Evolutionary conservation across 2,329 filamentous ascomycete genomes (phyloP), one percentile per base, ranked within the genome.

Genomic region (Venturia aucupariae): DNA sequence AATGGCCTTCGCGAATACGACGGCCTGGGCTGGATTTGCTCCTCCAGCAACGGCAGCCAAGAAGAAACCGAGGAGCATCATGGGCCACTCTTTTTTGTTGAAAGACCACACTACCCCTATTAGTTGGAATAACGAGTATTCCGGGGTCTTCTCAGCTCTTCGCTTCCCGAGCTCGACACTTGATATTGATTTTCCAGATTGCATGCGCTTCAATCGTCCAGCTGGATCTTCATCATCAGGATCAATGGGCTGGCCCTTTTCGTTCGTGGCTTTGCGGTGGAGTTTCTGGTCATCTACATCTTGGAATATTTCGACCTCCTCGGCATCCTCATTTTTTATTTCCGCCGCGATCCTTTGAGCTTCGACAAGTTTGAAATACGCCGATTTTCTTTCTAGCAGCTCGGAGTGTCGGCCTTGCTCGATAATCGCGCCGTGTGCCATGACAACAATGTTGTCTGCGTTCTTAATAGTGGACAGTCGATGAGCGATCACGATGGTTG

Each of bases 401-500:
- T 89, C 82, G 65, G 93, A 85, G 73, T 97, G 94, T 0, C 85
- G 92, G 62, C 94, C 94, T 75, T 97, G 92, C 75, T 99, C 94
- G 15, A 96, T 82, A 66, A 99, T 95, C n/a, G 82, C 79, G 15
- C 94, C 94, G 66, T 86, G 78, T 4, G 86, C 83, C 87, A 99
- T 93, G 67, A 97, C 93, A 15, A 97, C 90, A 69, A 99, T 99
- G 71, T 96, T 97, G 75, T 97, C 89, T 0, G 93, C 93, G 67
- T 92, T 87, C 75, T 87, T 92, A 78, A 99, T 96, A 6, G 94
- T 99, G 0, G 92, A 96, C 10, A 99, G 81, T 69, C 93, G 88
- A 78, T 99, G 94, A 54, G 94, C 94, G 75, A 99, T 97, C 7
- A 92, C 90, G 70, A 97, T 96, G 2, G 94, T 97, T 0, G 94